Conservation (phyloP, 768 basidiomycete genomes). For the Leccinellum albellum region DNA sequence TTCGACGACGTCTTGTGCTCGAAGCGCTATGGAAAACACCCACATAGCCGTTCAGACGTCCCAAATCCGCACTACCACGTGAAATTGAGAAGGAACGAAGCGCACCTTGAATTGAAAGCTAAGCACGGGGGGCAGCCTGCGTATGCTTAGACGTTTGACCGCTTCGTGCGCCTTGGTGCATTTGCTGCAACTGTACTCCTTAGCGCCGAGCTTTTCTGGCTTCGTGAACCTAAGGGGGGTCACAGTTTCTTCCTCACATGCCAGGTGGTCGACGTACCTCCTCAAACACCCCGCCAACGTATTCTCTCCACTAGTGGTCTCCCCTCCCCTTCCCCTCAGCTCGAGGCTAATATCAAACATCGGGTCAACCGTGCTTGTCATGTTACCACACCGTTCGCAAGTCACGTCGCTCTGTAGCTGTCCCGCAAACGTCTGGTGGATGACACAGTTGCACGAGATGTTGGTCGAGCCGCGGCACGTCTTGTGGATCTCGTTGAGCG, state of each 20-base stretch:
- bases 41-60: neutral
- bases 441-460: conserved; percentile 82
- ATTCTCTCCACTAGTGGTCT: conserved; percentile 46
- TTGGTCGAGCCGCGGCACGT: conserved; percentile 73
- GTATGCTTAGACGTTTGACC: conserved; percentile 81
- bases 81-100: neutral
- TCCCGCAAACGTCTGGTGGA: conserved; percentile 88
- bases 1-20: conserved; percentile 80
- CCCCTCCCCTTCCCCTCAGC: conserved; percentile 54
- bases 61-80: too few species aligned
- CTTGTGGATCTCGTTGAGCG: conserved; percentile 83
- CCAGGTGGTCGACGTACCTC: conserved; percentile 42
- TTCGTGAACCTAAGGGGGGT: conserved; percentile 64
- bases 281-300: conserved; percentile 74
- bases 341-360: conserved; percentile 91
- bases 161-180: conserved; percentile 78
- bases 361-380: conserved; percentile 79
- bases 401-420: conserved; percentile 84
- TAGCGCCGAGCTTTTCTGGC: conserved; percentile 76
- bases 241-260: neutral
- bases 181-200: conserved; percentile 80
- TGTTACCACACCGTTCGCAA: conserved; percentile 80
- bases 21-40: conserved; percentile 60
- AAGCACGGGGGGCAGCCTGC: conserved; percentile 81
- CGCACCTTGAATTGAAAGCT: conserved; percentile 89